Conservation (phyloP, 2,329 filamentous ascomycete species). For the Pyrenophora tritici-repentis region DNA sequence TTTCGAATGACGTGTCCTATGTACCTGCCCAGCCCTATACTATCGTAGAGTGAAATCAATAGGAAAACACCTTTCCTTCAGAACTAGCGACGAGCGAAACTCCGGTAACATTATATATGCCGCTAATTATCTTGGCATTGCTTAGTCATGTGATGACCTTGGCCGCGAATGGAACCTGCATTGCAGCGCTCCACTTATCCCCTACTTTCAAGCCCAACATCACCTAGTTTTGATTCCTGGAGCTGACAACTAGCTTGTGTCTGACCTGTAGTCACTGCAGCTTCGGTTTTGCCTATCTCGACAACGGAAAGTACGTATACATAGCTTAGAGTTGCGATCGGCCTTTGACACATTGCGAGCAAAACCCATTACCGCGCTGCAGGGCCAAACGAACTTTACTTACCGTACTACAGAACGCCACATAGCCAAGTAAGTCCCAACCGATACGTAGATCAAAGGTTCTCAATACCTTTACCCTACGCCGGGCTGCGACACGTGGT, state of each 20-base stretch:
- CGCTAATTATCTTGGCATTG: conserved; percentile 15
- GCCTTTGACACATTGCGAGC: conserved; percentile 6
- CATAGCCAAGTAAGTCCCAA: background rate
- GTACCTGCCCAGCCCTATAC: too few species aligned
- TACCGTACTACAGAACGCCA: conserved; percentile 6
- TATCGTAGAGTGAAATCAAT: too few species aligned
- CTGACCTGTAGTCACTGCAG: background rate
- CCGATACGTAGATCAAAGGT: background rate
- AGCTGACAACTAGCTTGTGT: background rate
- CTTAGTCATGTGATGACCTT: conserved; percentile 14
- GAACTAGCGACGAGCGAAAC: background rate
- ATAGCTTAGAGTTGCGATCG: conserved; percentile 5
- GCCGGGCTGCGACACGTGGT: background rate
- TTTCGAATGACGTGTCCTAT: too few species aligned
- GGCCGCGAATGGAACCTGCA: conserved; percentile 12
- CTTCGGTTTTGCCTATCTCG: background rate
- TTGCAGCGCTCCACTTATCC: conserved; percentile 16
- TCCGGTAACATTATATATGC: background rate
- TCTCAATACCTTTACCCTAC: background rate
- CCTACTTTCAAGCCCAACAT: conserved; percentile 11
- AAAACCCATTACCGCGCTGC: conserved; percentile 10
- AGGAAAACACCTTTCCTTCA: background rate
- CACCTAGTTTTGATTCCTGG: background rate
- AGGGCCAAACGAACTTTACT: conserved; percentile 5
- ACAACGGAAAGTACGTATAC: conserved; percentile 3